Evolutionary conservation across 2,329 filamentous ascomycete genomes (phyloP).

Genomic region (Lecanicillium sp.): DNA sequence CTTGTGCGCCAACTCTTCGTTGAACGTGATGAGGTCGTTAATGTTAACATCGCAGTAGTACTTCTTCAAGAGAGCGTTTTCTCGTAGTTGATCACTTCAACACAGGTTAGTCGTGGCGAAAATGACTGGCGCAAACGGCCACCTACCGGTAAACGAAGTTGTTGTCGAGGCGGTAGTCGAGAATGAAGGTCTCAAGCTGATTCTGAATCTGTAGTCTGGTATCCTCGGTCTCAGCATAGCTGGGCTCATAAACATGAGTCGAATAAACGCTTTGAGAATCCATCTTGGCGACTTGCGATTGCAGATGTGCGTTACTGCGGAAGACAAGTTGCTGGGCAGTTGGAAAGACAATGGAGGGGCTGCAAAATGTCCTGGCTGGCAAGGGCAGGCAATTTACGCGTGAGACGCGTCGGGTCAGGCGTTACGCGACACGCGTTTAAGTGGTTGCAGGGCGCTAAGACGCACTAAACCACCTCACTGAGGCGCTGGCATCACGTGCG

Average conservation of each 20-base stretch:
- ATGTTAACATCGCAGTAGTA: conserved; percentile 97
- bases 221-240: conserved; percentile 58
- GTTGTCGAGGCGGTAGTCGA: conserved; percentile 91
- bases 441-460: conserved; percentile 20
- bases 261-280: conserved; percentile 85
- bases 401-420: conserved; percentile 7
- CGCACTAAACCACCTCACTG: no score
- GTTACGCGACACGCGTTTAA: conserved; percentile 18
- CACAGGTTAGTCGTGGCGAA: conserved; percentile 8
- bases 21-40: conserved; percentile 89
- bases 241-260: conserved; percentile 68
- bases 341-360: conserved; percentile 5
- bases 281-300: conserved; percentile 40
- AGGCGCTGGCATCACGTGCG: no score
- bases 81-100: conserved; percentile 80
- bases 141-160: conserved; percentile 82
- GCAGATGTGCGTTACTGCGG: background rate
- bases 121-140: conserved; percentile 10
- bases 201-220: conserved; percentile 65
- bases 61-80: conserved; percentile 89
- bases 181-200: conserved; percentile 81
- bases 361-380: background rate
- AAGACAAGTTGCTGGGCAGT: background rate
- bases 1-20: conserved; percentile 87
- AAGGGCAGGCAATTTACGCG: conserved; percentile 9